Base-by-base conservation (phyloP, 2,329 filamentous ascomycete genomes). In the Fusarium solani-melongenae region DNA sequence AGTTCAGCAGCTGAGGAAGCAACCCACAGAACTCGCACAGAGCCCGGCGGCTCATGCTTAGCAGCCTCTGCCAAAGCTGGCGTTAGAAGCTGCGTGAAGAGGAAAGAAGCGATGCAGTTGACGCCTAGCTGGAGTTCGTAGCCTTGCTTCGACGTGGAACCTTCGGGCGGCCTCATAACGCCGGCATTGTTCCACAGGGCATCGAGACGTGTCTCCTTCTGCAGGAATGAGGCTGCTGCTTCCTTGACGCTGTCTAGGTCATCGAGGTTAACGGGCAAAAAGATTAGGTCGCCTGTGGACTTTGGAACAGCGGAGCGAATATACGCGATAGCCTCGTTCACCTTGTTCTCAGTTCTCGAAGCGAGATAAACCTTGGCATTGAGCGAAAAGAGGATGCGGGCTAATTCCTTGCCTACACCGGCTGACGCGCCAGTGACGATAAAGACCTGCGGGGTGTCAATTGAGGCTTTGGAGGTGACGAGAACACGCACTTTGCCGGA, bases 281-380 rank as follows among this genome's bases (percentile, higher is more conserved):
- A 82, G 34, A 77, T 72, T 2, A 87, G 67, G 1, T 75, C 73
- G 17, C 85, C 84, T 1, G 77, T 79, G 3, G 77, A 84, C 15
- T 72, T 17, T 5, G 63, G 76, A 4, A 83, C 77, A 2, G 73
- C 63, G 3, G 77, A 62, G 38, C 82, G 77, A 68, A 89, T 85
- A 14, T 77, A 69, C 3, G 78, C 73, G 29, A 90, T 86, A 14
- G 85, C 85, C 0, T 76, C 60, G 0, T 79, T 75, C n/a, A 82
- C 85, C 67, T 86, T 86, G 4, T 79, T 72, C 22, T 79, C 71
- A 1, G 81, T 84, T 22, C 88, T 85, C 0, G 83, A 84, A 4
- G 87, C 87, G 36, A 89, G 75, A 72, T 89, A 90, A 27, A 90
- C 84, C 4, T 80, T 88, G 17, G 81, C 88, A 62, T 88, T 86